Base-by-base conservation (phyloP, 768 basidiomycete genomes). In the Tylopilus plumbeoviolaceoides region DNA sequence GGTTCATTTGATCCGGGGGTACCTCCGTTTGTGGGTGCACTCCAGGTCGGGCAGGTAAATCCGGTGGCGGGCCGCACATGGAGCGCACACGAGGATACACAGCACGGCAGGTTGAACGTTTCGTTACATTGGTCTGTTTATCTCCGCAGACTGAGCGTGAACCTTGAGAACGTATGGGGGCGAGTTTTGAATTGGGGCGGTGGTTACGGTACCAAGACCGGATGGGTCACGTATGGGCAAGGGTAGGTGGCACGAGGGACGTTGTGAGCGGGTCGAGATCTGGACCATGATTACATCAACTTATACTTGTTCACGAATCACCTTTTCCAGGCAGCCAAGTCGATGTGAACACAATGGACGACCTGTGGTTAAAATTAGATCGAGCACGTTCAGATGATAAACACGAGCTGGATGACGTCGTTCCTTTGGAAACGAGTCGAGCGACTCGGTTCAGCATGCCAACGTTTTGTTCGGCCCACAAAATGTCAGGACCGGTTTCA, bases 111-210 rank as follows among this genome's bases (percentile, higher is more conserved):
- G 42, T 27, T 38, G 44, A 45, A 25, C 23, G 15, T n/a, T 51
- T 31, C 23, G 47, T 56, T 56, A 56, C 56, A 59, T 59, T 27
- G 41, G 4, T 47, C 36, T 39, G 38, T 33, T 48, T 67, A 67
- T 69, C 57, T 67, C 66, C 67, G 63, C 64, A 55, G 39, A 38
- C 33, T 20, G 54, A 54, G 44, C 11, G 18, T n/a, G 36, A 33
- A 27, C 49, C 35, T 27, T 54, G 50, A 14, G 25, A 7, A 36
- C 36, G 36, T 36, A n/a, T 36, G 38, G 38, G 17, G 38, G 38
- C 38, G 38, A 38, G n/a, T 18, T 38, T 18, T 36, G 27, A 38
- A 18, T 38, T 38, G 55, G 64, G 64, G 61, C 51, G 23, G 33
- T 20, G 7, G 48, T 66, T 58, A 61, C 64, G 61, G 39, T 47